phyloP scores from a whole-genome alignment of 129 eudicot genomes.

The Deinandra increscens region DNA sequence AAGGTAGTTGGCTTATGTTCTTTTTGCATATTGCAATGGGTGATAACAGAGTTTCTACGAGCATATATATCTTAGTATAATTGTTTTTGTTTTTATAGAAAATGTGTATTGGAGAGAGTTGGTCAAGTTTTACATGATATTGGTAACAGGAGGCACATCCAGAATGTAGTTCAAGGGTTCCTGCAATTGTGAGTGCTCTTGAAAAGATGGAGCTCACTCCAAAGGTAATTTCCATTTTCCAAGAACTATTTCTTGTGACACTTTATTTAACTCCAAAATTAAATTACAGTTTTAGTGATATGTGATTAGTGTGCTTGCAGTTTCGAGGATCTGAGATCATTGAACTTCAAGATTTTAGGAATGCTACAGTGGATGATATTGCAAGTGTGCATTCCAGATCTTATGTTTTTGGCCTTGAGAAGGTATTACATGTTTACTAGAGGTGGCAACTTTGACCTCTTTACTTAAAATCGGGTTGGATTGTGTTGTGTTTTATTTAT shows the following conservation, averaged over 20 bases:
- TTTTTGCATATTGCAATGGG: not conserved
- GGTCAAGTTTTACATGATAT: slow-evolving; percentile 22
- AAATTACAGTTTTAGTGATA: slow-evolving; percentile 6
- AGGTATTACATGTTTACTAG: slow-evolving; percentile 42
- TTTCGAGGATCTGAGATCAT: slow-evolving; percentile 72
- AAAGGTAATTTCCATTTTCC: slow-evolving; percentile 51
- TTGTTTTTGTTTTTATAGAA: slow-evolving; percentile 15
- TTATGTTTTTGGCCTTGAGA: slow-evolving; percentile 84
- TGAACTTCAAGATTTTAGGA: slow-evolving; percentile 57
- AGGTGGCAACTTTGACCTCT: not conserved
- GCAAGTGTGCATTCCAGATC: slow-evolving; percentile 79
- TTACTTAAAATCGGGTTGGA: not conserved
- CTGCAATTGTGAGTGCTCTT: slow-evolving; percentile 76
- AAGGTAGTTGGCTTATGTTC: slow-evolving; percentile 42
- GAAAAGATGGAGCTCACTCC: slow-evolving; percentile 74
- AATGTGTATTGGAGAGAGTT: slow-evolving; percentile 16
- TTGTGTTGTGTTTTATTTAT: not conserved
- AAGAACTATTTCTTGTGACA: not conserved
- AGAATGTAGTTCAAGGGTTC: slow-evolving; percentile 88
- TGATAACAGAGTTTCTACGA: not conserved
- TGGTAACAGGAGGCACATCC: slow-evolving; percentile 82
- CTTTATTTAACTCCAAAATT: not conserved
- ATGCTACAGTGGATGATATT: slow-evolving; percentile 74
- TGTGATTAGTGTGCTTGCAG: slow-evolving; percentile 41
- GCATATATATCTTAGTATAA: not conserved